Conservation (phyloP, 495 filamentous ascomycete genomes). For the Podospora fimiseda region DNA sequence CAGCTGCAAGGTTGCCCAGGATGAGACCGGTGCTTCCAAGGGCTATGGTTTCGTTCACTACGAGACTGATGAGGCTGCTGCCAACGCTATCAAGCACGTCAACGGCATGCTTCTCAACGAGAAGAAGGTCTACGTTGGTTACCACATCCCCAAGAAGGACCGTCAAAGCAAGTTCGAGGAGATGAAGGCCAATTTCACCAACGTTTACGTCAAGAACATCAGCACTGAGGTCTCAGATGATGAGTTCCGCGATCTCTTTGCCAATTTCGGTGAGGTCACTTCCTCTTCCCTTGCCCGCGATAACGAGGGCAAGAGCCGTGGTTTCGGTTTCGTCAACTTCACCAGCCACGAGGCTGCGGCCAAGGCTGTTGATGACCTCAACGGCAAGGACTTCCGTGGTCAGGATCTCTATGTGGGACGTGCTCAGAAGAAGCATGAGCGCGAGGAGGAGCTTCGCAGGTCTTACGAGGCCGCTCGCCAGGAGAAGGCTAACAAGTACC, state of each 20-base stretch:
- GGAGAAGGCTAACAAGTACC: conserved; percentile 98
- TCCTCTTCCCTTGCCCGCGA: conserved; percentile 92
- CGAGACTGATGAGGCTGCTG: conserved; percentile 96
- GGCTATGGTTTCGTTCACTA: conserved; percentile 99
- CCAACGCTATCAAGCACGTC: conserved; percentile 97
- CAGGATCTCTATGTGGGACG: conserved; percentile 97
- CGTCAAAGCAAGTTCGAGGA: conserved; percentile 99
- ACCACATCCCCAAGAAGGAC: conserved; percentile 99
- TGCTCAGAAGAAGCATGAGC: conserved; percentile 99
- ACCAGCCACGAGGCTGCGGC: conserved; percentile 81
- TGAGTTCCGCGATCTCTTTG: conserved; percentile 88
- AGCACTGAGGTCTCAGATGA: conserved; percentile 81
- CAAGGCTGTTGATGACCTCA: conserved; percentile 84
- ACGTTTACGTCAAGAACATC: conserved; percentile 99
- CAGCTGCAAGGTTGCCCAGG: conserved; percentile 98
- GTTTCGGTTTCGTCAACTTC: conserved; percentile 98
- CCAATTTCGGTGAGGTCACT: conserved; percentile 87
- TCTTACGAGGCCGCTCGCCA: conserved; percentile 96
- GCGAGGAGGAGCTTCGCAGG: conserved; percentile 97
- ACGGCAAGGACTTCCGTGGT: conserved; percentile 83
- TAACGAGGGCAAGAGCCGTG: conserved; percentile 85
- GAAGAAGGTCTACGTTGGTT: conserved; percentile 99
- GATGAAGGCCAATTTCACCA: conserved; percentile 99
- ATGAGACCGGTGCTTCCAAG: conserved; percentile 92
- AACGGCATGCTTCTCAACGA: conserved; percentile 99